Evolutionary conservation across 2,329 filamentous ascomycete species (phyloP).

Genomic region (Cryoendolithus antarcticus): DNA sequence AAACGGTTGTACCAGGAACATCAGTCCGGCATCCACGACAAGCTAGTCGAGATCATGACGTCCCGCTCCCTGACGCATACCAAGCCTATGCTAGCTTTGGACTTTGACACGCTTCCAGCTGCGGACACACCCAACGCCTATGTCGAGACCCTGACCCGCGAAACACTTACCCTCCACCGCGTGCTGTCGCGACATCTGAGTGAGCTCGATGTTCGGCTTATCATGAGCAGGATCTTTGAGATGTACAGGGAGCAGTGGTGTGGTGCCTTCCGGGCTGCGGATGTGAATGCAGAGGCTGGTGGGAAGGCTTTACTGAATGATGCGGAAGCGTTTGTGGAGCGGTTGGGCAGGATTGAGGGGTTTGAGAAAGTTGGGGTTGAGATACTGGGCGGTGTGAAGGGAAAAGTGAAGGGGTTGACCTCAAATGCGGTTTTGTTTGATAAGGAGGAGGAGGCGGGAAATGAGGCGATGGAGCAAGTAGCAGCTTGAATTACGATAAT

Average conservation of each 20-base stretch:
- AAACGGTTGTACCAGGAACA: slow-evolving; percentile 77
- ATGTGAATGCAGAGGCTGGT: slow-evolving; percentile 53
- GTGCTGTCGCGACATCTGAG: slow-evolving; percentile 73
- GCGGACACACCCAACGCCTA: slow-evolving; percentile 45
- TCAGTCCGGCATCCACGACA: slow-evolving; percentile 81
- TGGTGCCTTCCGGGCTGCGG: slow-evolving; percentile 53
- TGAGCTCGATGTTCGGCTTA: slow-evolving; percentile 62
- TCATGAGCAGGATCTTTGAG: slow-evolving; percentile 75
- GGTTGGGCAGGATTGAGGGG: slow-evolving; percentile 66
- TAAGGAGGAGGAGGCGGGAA: slow-evolving; percentile 6
- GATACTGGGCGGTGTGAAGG: slow-evolving; percentile 26
- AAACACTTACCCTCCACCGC: slow-evolving; percentile 72
- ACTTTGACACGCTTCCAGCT: slow-evolving; percentile 51
- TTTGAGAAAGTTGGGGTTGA: slow-evolving; percentile 54
- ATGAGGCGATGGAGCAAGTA: slow-evolving; percentile 2
- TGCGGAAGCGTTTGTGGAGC: slow-evolving; percentile 57
- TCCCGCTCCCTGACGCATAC: slow-evolving; percentile 62
- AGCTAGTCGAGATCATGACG: slow-evolving; percentile 86
- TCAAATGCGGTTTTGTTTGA: slow-evolving; percentile 1
- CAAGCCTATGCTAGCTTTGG: slow-evolving; percentile 58
- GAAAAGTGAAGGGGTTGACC: slow-evolving; percentile 32
- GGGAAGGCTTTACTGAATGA: slow-evolving; percentile 71
- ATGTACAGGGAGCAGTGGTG: slow-evolving; percentile 73
- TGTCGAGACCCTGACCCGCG: slow-evolving; percentile 78
- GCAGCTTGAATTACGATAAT: not conserved